These are phyloP conservation scores for Boechera retrofracta DNA, from an alignment of 345 rosid species.

Conservation along the genomic window DNA sequence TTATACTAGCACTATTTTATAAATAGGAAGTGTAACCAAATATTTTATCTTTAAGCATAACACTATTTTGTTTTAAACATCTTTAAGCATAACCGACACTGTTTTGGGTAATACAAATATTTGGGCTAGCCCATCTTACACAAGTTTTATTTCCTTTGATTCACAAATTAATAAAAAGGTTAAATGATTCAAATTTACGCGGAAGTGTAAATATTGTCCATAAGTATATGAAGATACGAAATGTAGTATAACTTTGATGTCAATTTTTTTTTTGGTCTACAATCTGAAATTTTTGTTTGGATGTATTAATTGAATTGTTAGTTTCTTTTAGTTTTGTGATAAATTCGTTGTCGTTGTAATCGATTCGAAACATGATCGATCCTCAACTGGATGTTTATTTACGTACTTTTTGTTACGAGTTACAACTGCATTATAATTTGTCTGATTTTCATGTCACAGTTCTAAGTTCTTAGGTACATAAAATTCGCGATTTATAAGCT, in stretches of 20 bases:
- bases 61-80: no score
- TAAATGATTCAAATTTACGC: not conserved
- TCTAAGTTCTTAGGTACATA: no score
- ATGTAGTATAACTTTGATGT: not conserved
- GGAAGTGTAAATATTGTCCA: not conserved
- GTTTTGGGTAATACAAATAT: no score
- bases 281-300: not conserved
- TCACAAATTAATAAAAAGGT: not conserved
- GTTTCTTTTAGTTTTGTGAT: not conserved
- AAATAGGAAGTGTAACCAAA: no score
- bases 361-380: not conserved
- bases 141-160: no score
- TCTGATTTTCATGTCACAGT: not conserved
- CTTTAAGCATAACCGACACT: no score
- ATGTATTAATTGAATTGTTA: not conserved
- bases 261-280: not conserved
- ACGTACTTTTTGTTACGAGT: not conserved
- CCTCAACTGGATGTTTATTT: not conserved
- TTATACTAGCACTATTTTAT: no score
- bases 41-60: no score
- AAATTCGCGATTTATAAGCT: not conserved
- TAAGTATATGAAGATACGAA: not conserved
- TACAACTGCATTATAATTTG: not conserved
- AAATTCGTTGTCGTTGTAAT: not conserved
- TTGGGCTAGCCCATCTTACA: no score